These are phyloP conservation scores for Liriodendron chinense DNA, from an alignment of 164 flowering plant genomes.

Conservation along the genomic window DNA sequence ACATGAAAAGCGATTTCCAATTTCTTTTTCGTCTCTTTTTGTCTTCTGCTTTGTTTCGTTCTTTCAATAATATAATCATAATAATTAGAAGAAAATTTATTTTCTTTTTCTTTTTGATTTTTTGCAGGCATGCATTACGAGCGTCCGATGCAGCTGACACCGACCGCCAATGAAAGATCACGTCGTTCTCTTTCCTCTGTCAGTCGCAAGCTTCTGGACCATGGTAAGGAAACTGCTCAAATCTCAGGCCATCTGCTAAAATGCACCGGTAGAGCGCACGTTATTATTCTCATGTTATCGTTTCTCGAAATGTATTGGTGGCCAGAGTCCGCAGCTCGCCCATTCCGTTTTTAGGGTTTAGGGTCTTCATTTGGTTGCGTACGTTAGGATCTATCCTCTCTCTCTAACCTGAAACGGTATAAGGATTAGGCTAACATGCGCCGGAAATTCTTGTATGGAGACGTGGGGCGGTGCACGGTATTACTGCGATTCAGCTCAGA, in stretches of 20 bases:
- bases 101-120: background rate
- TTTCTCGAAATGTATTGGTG: background rate
- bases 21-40: background rate
- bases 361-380: background rate
- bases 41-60: background rate
- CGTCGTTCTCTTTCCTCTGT: background rate
- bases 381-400: too few relatives aligned
- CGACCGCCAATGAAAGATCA: background rate
- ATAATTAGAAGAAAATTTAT: background rate
- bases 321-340: background rate
- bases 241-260: background rate
- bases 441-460: too few relatives aligned
- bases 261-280: background rate
- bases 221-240: slow-evolving; percentile 13
- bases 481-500: too few relatives aligned
- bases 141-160: background rate
- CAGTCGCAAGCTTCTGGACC: slow-evolving; percentile 36
- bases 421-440: too few relatives aligned
- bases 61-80: background rate
- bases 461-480: too few relatives aligned
- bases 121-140: slow-evolving; percentile 8
- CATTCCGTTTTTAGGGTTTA: too few relatives aligned
- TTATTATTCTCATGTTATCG: background rate
- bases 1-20: background rate
- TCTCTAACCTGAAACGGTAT: too few relatives aligned